Conservation (phyloP, 1,284 basidiomycete genomes). For the Microbotryum intermedium region DNA sequence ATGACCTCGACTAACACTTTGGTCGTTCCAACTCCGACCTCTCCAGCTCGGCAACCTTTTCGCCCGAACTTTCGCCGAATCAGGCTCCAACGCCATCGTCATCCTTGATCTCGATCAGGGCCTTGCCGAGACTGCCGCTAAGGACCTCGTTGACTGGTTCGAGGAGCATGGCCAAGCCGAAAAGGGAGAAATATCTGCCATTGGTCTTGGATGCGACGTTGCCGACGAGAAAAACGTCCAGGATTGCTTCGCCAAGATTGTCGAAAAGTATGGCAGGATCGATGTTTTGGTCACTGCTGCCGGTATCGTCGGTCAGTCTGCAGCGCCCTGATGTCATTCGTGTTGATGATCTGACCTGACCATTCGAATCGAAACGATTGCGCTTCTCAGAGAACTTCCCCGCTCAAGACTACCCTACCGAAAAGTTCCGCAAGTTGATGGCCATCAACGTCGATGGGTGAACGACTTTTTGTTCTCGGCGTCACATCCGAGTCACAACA, state of each 20-base stretch:
- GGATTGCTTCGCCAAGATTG: constrained; percentile 57
- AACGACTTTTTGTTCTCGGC: constrained; percentile 7
- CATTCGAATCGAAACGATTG: constrained; percentile 8
- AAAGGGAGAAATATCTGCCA: constrained; percentile 56
- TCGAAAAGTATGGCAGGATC: constrained; percentile 68
- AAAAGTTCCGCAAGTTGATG: constrained; percentile 57
- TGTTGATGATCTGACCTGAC: constrained; percentile 22
- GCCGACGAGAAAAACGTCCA: constrained; percentile 71
- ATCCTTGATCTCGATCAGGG: constrained; percentile 73
- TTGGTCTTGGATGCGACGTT: constrained; percentile 81
- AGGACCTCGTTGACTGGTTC: constrained; percentile 58
- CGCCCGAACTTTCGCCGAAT: constrained; percentile 77
- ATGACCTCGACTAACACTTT: neutral
- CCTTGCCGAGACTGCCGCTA: constrained; percentile 62
- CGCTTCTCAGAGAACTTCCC: constrained; percentile 80
- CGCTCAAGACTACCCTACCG: constrained; percentile 66
- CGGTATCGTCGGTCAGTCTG: constrained; percentile 45
- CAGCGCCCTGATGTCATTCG: constrained; percentile 20
- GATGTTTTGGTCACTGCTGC: constrained; percentile 81
- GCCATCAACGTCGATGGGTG: constrained; percentile 88
- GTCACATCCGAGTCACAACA: too few species aligned
- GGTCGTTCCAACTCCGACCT: neutral
- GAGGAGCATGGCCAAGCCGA: constrained; percentile 52
- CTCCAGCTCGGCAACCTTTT: constrained; percentile 68
- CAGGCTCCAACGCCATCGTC: constrained; percentile 69